Evolutionary conservation across 805 yeast species (phyloP), one percentile per base, ranked within the genome.

Genomic region (Yarrowia porcina): DNA sequence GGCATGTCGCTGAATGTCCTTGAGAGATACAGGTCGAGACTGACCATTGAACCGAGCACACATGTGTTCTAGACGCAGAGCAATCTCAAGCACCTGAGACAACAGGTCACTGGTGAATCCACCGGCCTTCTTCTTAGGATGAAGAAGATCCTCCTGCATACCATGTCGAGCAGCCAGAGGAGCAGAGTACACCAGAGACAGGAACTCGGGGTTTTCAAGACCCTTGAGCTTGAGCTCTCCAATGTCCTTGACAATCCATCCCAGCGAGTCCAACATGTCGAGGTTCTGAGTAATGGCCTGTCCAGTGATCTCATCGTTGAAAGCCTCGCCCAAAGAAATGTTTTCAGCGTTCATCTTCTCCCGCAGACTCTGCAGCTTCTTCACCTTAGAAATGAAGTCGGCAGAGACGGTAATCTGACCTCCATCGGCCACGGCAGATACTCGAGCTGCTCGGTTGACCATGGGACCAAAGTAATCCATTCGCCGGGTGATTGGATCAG

Each of bases 401-500:
- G 85, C 80, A 69, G 96, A 88, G 63, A 92, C 81, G 0, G 96
- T 85, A 28, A 93, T 89, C 74, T 93, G 97, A n/a, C 99, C 99
- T 65, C 99, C 99, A 74, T 90, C 97, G 0, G 99, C 99, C 57
- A 90, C 88, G 8, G 96, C 89, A 71, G 92, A 87, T 25, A 94
- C 93, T 69, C 99, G 82, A 1, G 98, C 87, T 0, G 99, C 90
- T 59, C 97, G 81, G 70, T 94, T 94, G 32, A 94, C 99, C 91
- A 94, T 92, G 0, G 99, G 99, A 0, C 99, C 99, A 69, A 94
- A 88, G 74, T 94, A 94, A 76, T 94, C 99, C 99, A 94, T 94
- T 77, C 99, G 85, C 68, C 91, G 84, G 0, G 99, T 94, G 61
- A 92, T 92, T 65, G 93, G 87, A 77, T 94, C 99, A 8, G 88